Base-by-base conservation (phyloP, 768 basidiomycete species). In the Mycena indigotica region DNA sequence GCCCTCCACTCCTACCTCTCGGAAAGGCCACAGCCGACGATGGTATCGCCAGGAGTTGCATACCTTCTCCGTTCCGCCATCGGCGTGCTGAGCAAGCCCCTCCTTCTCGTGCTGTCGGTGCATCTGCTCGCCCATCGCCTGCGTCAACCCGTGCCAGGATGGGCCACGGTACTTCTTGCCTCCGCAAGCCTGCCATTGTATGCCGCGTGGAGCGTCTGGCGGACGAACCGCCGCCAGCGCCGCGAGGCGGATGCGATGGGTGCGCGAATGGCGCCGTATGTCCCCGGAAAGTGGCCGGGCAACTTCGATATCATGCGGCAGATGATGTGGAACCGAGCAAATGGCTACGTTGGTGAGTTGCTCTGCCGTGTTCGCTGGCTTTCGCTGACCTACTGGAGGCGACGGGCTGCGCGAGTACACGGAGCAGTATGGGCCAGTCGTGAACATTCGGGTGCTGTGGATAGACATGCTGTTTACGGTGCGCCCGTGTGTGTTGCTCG, bases 261-360 rank as follows among this genome's bases (percentile, higher is more conserved):
- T 17, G 70, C 70, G 15, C 67, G 68, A 10, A 55, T 58, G 4
- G 70, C 66, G 45, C 62, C 54, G 3, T 4, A 26, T 15, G 30
- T 68, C 4, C 45, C 12, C 2, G 69, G 68, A 5, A 32, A 64
- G 24, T 32, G 17, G 23, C 51, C 69, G 3, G 72, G 72, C 29
- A 74, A 71, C 40, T 17, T 70, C 15, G 71, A 72, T 46, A 13
- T 66, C 19, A 52, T 75, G 64, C 8, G 58, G 21, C 48, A 2
- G 16, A 25, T 69, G 35, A 35, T 69, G 25, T 50, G 59, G 55
- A 67, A 67, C 40, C 71, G 68, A 17, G 62, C 30, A 3, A 39
- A 62, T 19, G 75, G 73, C 6, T 74, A 74, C 58, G 74, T 71
- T 52, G 71, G 73, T 75, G 53, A 2, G 45, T 46, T 3, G 28